Base-by-base conservation (phyloP, 306 rosid genomes). In the Mucuna pruriens region DNA sequence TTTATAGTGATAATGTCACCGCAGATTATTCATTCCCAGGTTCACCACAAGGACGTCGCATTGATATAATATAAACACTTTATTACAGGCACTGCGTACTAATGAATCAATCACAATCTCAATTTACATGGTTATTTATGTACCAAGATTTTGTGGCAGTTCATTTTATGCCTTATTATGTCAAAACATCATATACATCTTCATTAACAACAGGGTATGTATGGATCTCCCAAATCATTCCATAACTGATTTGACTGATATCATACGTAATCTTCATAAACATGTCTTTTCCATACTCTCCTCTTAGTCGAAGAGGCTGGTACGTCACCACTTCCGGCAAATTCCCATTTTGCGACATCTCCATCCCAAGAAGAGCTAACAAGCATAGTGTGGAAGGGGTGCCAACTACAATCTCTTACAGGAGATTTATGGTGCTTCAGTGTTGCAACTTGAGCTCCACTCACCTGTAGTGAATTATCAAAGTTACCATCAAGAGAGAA, bases 341-440 rank as follows among this genome's bases (percentile, higher is more conserved):
- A 91, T 25, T 92, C 95, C 97, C 98, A 95, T 89, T 85, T 95
- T 71, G 88, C 97, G 0, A 95, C 68, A 57, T 87, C 96, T 25
- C 99, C 99, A 71, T 95, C 98, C 98, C 99, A 95, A 8, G 96
- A 93, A 45, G 99, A 91, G 87, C 99, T 95, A 52, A 91, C 92
- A 10, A 93, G 94, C 90, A 79, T 90, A 2, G 92, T 90, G 67
- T 89, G 88, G 69, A 76, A 78, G 7, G 99, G 99, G 84, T 95
- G 99, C 99, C 99, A 95, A 77, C 97, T 91, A 84, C 99, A 95
- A 65, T 95, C 99, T 85, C 99, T 90, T 25, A 91, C 98, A 9
- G 97, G 92, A 19, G 93, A 89, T 72, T 88, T 93, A 62, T 93
- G 99, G 85, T 95, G 95, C 91, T 90, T 90, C 33, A 95, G 89